A percentile compares a stretch with the other conserved stretches of the same genome.
Conservation (phyloP, 192 early-diverging fungal species). For the Endogone sp. region DNA sequence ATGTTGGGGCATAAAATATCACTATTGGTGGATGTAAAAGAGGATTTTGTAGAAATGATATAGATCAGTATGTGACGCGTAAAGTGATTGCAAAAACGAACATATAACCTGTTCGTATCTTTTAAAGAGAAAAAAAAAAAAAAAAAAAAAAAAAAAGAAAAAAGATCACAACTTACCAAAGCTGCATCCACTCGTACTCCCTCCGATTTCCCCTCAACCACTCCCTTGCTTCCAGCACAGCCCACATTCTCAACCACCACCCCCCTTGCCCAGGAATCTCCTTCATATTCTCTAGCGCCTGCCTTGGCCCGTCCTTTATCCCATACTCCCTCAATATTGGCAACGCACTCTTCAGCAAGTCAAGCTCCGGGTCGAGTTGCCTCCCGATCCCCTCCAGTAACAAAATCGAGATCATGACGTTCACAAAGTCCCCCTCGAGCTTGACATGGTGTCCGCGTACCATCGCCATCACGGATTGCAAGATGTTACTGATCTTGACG, state of each 20-base stretch:
- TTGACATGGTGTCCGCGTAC: constrained; percentile 91
- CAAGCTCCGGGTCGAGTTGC: constrained; percentile 84
- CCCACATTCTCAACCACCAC: constrained; percentile 61
- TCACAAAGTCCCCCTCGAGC: constrained; percentile 93
- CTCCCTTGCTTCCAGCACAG: constrained; percentile 53
- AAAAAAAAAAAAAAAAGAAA: background rate
- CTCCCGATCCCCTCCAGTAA: constrained; percentile 94
- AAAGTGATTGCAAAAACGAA: background rate
- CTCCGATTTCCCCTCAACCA: constrained; percentile 33
- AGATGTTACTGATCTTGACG: constrained; percentile 77
- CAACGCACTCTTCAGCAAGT: constrained; percentile 79
- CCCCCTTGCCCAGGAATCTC: constrained; percentile 33
- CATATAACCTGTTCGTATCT: background rate
- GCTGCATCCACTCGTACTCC: constrained; percentile 29
- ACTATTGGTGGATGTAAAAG: background rate
- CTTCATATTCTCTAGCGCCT: constrained; percentile 40
- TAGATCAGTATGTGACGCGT: too few species aligned
- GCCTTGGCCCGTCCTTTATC: constrained; percentile 42
- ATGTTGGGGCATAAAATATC: background rate
- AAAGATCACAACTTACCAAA: constrained; percentile 21
- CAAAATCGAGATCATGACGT: constrained; percentile 87
- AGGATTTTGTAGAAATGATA: too few species aligned
- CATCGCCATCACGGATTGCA: constrained; percentile 78
- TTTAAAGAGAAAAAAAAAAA: background rate
- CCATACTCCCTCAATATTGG: constrained; percentile 66